Conservation (phyloP, 805 yeast genomes). For the Barnettozyma sucrosica region DNA sequence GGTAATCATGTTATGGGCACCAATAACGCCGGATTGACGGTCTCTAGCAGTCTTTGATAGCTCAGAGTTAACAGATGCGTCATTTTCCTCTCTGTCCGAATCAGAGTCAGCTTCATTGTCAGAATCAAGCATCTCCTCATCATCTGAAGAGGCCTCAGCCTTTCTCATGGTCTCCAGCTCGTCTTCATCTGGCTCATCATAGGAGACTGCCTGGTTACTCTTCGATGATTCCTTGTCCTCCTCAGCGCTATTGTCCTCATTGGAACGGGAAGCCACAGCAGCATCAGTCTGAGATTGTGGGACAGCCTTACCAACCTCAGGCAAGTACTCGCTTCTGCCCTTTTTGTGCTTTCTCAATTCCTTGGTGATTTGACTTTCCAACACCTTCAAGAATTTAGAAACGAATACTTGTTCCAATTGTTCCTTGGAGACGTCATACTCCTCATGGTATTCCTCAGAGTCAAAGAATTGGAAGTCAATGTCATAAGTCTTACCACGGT, state of each 20-base stretch:
- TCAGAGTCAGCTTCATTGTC: slow-evolving; percentile 39
- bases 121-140: slow-evolving; percentile 37
- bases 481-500: slow-evolving; percentile 42
- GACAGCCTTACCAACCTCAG: slow-evolving; percentile 67
- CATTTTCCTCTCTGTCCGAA: slow-evolving; percentile 36
- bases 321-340: slow-evolving; percentile 41
- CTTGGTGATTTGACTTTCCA: slow-evolving; percentile 70
- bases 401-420: slow-evolving; percentile 69
- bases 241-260: slow-evolving; percentile 47
- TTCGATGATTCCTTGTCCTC: slow-evolving; percentile 55
- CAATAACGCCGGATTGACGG: slow-evolving; percentile 78
- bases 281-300: slow-evolving; percentile 47
- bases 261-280: slow-evolving; percentile 32
- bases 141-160: slow-evolving; percentile 75
- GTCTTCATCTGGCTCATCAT: slow-evolving; percentile 93
- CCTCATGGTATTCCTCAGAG: slow-evolving; percentile 69
- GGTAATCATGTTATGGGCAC: slow-evolving; percentile 66
- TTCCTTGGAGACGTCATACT: slow-evolving; percentile 80
- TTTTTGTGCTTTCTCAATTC: slow-evolving; percentile 80
- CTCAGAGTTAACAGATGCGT: slow-evolving; percentile 25
- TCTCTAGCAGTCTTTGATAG: slow-evolving; percentile 64
- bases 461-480: slow-evolving; percentile 74
- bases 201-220: slow-evolving; percentile 82
- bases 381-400: slow-evolving; percentile 54
- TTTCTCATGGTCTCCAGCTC: slow-evolving; percentile 84